phyloP scores from a whole-genome alignment of 2,329 filamentous ascomycete species.

The Monilinia laxa region DNA sequence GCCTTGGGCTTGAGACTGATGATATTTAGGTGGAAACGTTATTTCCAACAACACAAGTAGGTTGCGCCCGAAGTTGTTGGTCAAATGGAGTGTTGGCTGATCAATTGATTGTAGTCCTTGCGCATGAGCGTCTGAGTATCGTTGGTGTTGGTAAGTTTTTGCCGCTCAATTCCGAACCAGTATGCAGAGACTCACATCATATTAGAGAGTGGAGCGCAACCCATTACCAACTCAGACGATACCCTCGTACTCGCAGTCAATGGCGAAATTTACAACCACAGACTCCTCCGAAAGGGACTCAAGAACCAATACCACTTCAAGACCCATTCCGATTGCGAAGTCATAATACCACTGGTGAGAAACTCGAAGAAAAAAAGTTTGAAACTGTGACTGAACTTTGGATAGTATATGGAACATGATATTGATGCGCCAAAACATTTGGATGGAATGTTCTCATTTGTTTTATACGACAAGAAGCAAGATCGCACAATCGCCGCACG shows the following conservation, averaged over 20 bases:
- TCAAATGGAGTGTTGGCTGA: slow-evolving; percentile 26
- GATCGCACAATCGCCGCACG: slow-evolving; percentile 91
- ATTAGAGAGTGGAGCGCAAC: slow-evolving; percentile 83
- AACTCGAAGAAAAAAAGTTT: slow-evolving; percentile 9
- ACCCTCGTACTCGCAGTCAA: slow-evolving; percentile 93
- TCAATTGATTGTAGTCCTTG: slow-evolving; percentile 64
- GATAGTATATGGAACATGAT: slow-evolving; percentile 85
- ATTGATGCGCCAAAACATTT: slow-evolving; percentile 89
- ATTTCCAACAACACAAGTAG: slow-evolving; percentile 88
- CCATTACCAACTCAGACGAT: slow-evolving; percentile 86
- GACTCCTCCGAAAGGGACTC: slow-evolving; percentile 83
- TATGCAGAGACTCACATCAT: slow-evolving; percentile 11
- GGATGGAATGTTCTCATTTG: slow-evolving; percentile 99
- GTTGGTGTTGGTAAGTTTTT: slow-evolving; percentile 65
- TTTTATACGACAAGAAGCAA: slow-evolving; percentile 92
- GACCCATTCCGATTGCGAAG: slow-evolving; percentile 97
- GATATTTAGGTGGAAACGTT: slow-evolving; percentile 63
- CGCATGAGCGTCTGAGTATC: slow-evolving; percentile 96
- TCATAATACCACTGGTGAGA: slow-evolving; percentile 91
- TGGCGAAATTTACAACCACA: slow-evolving; percentile 99
- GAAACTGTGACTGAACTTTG: slow-evolving; percentile 24
- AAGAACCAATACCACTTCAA: slow-evolving; percentile 92
- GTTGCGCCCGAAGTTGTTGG: slow-evolving; percentile 35
- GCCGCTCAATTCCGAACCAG: neutral
- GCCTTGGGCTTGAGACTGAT: slow-evolving; percentile 17